Base-by-base conservation (phyloP, 2,329 filamentous ascomycete species). In the Penicillium sp. region DNA sequence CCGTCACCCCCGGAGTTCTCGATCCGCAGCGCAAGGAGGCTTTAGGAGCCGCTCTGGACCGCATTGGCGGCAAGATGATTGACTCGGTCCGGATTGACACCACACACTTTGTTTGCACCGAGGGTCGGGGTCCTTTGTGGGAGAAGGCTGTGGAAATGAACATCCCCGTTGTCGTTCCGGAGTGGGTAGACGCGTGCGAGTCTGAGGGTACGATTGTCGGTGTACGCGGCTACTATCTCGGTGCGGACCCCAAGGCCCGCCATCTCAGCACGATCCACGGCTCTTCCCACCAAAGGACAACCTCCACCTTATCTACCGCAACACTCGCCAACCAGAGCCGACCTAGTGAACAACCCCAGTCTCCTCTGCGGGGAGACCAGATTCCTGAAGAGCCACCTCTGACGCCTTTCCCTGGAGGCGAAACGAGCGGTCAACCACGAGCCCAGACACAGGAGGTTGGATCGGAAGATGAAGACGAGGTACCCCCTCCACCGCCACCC, bases 171-270 rank as follows among this genome's bases (percentile, higher is more conserved):
- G 94, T 99, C 20, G 84, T 94, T 35, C 94, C 94, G 18, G 94
- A 99, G 72, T 99, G 94, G 94, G 83, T 99, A 27, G 89, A 95
- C 63, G 92, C 91, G n/a, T 99, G 94, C 69, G 92, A 97, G 74
- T 83, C 88, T 60, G 92, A 90, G 70, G 92, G 92, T 40, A 85
- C 91, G 53, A 95, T 99, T 57, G 87, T 97, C 3, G 91, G 92
- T 44, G 94, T 97, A 27, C 87, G 94, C 63, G 92, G 92, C 62
- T 99, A 96, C 74, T 99, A 99, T 72, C 81, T 99, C 28, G 92
- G 96, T 68, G 94, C 92, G 2, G 86, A 89, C 67, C 83, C 84
- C 16, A 82, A 83, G 63, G 70, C 84, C 60, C 74, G 84, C 49
- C 79, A 81, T 50, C 62, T 76, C 25, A 73, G 75, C 6, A 70